phyloP scores from a whole-genome alignment of 2,329 filamentous ascomycete genomes.

The Sporothrix phasma region DNA sequence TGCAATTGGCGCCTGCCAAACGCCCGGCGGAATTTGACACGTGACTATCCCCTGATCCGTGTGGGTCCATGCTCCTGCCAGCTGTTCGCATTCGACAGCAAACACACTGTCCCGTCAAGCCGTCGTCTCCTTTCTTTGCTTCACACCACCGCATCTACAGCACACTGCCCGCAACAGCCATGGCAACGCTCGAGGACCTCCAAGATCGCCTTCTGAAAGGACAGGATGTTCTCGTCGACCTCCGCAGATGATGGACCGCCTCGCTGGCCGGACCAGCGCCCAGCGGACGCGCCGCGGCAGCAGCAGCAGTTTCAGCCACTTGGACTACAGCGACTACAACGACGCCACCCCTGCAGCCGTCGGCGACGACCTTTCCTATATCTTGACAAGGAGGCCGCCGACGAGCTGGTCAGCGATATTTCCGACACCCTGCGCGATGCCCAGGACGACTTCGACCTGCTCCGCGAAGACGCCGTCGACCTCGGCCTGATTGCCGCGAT shows the following conservation, averaged over 20 bases:
- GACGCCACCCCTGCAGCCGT: background rate
- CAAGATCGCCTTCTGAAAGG: constrained; percentile 49
- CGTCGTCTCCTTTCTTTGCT: background rate
- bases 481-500: constrained; percentile 35
- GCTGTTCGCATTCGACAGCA: constrained; percentile 5
- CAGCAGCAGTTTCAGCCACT: background rate
- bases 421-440: constrained; percentile 65
- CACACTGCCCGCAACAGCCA: background rate
- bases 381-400: constrained; percentile 41
- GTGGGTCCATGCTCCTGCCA: constrained; percentile 7
- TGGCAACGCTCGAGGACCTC: constrained; percentile 46
- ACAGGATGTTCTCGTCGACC: constrained; percentile 51
- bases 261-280: constrained; percentile 39
- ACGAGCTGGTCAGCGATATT: constrained; percentile 74
- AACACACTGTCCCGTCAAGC: no score
- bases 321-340: background rate
- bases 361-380: background rate
- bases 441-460: constrained; percentile 72
- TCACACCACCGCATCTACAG: background rate
- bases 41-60: background rate
- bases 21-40: background rate
- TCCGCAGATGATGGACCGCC: constrained; percentile 49
- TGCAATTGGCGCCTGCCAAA: background rate
- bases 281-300: background rate
- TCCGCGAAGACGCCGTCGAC: constrained; percentile 69